A percentile compares a stretch with the other conserved stretches of the same genome.
Evolutionary conservation across 768 basidiomycete species (phyloP).

Genomic region (Pulveroboletus ravenelii): DNA sequence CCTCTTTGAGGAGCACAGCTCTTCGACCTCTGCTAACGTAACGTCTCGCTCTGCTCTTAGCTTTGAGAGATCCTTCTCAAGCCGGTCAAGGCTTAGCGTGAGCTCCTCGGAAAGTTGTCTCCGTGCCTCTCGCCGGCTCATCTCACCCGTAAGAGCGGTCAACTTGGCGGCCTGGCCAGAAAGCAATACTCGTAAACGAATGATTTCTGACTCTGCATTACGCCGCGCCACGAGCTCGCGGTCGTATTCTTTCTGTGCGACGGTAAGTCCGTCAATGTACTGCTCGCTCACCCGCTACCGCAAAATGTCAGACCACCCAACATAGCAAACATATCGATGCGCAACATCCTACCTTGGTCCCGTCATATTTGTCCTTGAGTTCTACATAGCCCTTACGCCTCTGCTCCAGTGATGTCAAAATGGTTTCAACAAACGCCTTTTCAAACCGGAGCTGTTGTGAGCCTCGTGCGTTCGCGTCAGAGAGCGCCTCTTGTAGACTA

Average conservation of each 20-base stretch:
- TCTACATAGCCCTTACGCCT: conserved; percentile 55
- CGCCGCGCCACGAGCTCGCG: conserved; percentile 81
- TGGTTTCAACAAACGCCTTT: conserved; percentile 63
- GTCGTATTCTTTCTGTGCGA: conserved; percentile 93
- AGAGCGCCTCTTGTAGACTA: conserved; percentile 57
- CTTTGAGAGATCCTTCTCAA: conserved; percentile 84
- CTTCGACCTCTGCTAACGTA: conserved; percentile 89
- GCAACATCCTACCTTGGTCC: conserved; percentile 67
- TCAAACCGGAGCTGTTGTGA: conserved; percentile 66
- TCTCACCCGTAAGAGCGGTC: conserved; percentile 79
- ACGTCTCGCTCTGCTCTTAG: conserved; percentile 88
- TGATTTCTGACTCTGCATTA: conserved; percentile 91
- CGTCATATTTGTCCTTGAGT: conserved; percentile 76
- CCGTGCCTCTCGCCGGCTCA: conserved; percentile 70
- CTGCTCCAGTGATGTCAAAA: conserved; percentile 62
- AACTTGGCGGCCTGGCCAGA: conserved; percentile 87
- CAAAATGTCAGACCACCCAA: neutral
- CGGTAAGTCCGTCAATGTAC: conserved; percentile 86
- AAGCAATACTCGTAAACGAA: conserved; percentile 74
- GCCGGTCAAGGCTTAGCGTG: conserved; percentile 62
- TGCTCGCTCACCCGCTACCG: conserved; percentile 83
- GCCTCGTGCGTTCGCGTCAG: conserved; percentile 56
- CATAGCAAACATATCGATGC: neutral
- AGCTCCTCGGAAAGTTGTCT: conserved; percentile 78
- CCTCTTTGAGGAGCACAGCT: conserved; percentile 74